phyloP scores from a whole-genome alignment of 1,139 yeast species.

The Pichia sp. region DNA sequence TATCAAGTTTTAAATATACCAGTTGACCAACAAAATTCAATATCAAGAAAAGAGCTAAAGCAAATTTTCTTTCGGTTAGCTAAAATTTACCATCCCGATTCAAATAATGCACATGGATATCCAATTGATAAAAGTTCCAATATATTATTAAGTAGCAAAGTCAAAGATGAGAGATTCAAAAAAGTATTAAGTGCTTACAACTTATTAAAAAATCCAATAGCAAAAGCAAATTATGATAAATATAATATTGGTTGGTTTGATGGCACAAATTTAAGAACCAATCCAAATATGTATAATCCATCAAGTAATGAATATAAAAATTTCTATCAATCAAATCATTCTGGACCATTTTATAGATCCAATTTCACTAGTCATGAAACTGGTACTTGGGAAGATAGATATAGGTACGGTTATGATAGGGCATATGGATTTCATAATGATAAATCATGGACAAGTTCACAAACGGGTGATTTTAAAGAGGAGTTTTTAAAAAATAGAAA shows the following conservation, averaged over 20 bases:
- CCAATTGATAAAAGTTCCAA: conserved; percentile 15
- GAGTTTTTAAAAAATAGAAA: conserved; percentile 41
- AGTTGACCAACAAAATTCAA: conserved; percentile 31
- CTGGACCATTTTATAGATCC: conserved; percentile 1
- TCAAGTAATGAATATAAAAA: conserved; percentile 12
- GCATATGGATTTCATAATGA: conserved; percentile 24
- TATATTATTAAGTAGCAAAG: conserved; percentile 32
- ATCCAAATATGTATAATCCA: conserved; percentile 19
- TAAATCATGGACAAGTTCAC: conserved; percentile 29
- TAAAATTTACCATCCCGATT: conserved; percentile 84
- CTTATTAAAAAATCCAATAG: conserved; percentile 52
- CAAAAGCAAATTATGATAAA: conserved; percentile 39
- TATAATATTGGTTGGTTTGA: conserved; percentile 38
- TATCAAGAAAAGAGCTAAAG: conserved; percentile 35
- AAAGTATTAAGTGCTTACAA: conserved; percentile 68
- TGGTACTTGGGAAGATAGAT: conserved; percentile 63
- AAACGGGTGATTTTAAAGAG: conserved; percentile 29
- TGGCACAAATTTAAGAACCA: conserved; percentile 18
- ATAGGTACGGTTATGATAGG: conserved; percentile 16
- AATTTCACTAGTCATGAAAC: conserved; percentile 27
- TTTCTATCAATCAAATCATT: conserved; percentile 1
- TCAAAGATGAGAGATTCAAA: conserved; percentile 59
- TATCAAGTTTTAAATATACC: conserved; percentile 61
- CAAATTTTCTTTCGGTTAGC: conserved; percentile 56
- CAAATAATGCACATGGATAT: conserved; percentile 26